Percentiles rank a stretch among this genome's conserved stretches.
phyloP scores from a whole-genome alignment of 768 basidiomycete genomes.

The Agrocybe chaxingu region DNA sequence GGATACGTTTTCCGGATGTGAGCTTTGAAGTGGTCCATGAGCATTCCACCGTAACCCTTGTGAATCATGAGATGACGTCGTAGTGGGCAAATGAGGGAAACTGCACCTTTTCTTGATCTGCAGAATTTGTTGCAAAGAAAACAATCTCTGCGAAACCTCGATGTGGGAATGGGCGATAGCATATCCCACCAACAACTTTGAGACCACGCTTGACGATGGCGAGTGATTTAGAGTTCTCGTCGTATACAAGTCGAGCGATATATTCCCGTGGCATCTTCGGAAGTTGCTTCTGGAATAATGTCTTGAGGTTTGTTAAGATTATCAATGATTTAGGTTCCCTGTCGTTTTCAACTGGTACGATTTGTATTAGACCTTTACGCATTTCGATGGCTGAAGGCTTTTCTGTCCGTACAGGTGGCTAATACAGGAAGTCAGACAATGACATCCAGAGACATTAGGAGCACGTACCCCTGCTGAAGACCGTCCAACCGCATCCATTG shows the following conservation, averaged over 20 bases:
- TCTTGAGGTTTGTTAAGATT: conserved; percentile 92
- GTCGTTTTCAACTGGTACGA: conserved; percentile 85
- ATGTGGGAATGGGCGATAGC: conserved; percentile 93
- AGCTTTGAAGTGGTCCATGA: conserved; percentile 98
- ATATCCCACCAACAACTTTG: conserved; percentile 97
- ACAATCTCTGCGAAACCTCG: conserved; percentile 97
- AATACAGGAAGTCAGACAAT: conserved; percentile 7
- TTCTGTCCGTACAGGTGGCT: conserved; percentile 61
- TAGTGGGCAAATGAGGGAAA: background rate
- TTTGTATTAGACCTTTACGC: conserved; percentile 76
- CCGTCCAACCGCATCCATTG: conserved; percentile 59
- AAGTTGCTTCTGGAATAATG: conserved; percentile 93
- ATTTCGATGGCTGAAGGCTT: conserved; percentile 81
- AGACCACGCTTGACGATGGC: conserved; percentile 94
- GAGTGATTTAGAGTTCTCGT: conserved; percentile 86
- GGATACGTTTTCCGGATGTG: conserved; percentile 84
- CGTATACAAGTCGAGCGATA: conserved; percentile 92
- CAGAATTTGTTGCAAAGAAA: conserved; percentile 95
- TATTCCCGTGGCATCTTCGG: conserved; percentile 99
- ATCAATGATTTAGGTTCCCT: conserved; percentile 70
- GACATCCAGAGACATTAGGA: background rate
- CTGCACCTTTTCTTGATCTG: conserved; percentile 93
- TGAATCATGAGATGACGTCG: background rate
- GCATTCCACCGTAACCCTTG: conserved; percentile 95
- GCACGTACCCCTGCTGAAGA: conserved; percentile 44